phyloP scores from a whole-genome alignment of 805 yeast genomes.

The Candida pini region DNA sequence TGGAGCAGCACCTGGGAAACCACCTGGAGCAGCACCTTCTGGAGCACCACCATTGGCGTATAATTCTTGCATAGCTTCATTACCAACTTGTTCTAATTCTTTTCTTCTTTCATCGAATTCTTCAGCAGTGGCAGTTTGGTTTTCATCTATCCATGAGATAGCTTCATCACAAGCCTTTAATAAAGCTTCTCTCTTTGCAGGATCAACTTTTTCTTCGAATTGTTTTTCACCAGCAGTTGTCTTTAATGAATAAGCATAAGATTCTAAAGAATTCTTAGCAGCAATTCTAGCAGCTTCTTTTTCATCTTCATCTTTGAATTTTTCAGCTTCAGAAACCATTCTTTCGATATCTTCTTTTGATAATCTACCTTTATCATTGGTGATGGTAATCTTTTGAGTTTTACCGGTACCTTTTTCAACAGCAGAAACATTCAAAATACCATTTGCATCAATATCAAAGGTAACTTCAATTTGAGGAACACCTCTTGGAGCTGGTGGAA shows the following conservation, averaged over 20 bases:
- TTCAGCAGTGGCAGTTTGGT: constrained; percentile 88
- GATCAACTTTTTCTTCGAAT: constrained; percentile 70
- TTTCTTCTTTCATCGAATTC: constrained; percentile 91
- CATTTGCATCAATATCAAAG: constrained; percentile 95
- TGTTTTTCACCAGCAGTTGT: constrained; percentile 68
- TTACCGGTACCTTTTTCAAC: constrained; percentile 98
- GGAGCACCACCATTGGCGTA: constrained; percentile 92
- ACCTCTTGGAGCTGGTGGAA: constrained; percentile 94
- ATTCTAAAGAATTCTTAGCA: constrained; percentile 93
- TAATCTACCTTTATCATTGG: constrained; percentile 98
- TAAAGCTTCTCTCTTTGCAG: constrained; percentile 47
- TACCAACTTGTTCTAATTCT: constrained; percentile 91
- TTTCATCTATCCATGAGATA: constrained; percentile 86
- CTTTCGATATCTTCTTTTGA: constrained; percentile 96
- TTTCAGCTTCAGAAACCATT: constrained; percentile 97
- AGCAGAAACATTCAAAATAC: constrained; percentile 83
- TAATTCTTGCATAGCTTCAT: constrained; percentile 96
- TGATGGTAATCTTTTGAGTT: constrained; percentile 93
- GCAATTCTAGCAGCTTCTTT: constrained; percentile 88
- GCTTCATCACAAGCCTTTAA: constrained; percentile 80
- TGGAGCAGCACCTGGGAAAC: constrained; percentile 53
- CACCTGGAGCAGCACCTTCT: constrained; percentile 54
- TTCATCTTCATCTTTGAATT: constrained; percentile 95
- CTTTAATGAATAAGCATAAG: constrained; percentile 91
- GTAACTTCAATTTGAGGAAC: constrained; percentile 93